These are phyloP conservation scores for Fibroporia radiculosa DNA, from an alignment of 768 basidiomycete species.

Conservation along the genomic window DNA sequence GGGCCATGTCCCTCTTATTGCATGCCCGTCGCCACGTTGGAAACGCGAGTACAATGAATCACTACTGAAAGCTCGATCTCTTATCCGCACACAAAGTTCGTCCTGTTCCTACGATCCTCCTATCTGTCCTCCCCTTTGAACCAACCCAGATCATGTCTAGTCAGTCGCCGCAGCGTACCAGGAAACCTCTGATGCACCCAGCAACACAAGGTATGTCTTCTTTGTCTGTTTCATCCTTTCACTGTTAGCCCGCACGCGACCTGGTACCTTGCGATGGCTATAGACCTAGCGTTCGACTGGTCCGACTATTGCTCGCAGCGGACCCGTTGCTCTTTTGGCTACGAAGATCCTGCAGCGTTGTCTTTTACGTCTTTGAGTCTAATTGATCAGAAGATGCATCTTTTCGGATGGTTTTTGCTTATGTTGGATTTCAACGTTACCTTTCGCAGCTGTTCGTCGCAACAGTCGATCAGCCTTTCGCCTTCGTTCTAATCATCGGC, in stretches of 20 bases:
- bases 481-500: background rate
- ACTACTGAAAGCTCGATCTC: constrained; percentile 23
- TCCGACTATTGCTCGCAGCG: background rate
- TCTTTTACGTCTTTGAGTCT: no score
- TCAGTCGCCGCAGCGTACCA: constrained; percentile 51
- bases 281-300: background rate
- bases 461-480: no score
- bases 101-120: constrained; percentile 24
- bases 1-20: constrained; percentile 33
- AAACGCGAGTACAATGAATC: constrained; percentile 45
- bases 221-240: constrained; percentile 12
- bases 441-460: no score
- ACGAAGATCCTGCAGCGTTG: no score
- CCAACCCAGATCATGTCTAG: constrained; percentile 40
- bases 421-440: no score
- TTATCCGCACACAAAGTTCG: constrained; percentile 21
- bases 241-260: background rate
- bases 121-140: constrained; percentile 16
- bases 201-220: constrained; percentile 38
- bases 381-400: no score
- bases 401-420: no score
- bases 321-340: background rate
- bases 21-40: constrained; percentile 46
- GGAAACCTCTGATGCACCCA: constrained; percentile 44
- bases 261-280: background rate